Evolutionary conservation across 1,284 basidiomycete species (phyloP).

Genomic region (Sanghuangporus baumii): DNA sequence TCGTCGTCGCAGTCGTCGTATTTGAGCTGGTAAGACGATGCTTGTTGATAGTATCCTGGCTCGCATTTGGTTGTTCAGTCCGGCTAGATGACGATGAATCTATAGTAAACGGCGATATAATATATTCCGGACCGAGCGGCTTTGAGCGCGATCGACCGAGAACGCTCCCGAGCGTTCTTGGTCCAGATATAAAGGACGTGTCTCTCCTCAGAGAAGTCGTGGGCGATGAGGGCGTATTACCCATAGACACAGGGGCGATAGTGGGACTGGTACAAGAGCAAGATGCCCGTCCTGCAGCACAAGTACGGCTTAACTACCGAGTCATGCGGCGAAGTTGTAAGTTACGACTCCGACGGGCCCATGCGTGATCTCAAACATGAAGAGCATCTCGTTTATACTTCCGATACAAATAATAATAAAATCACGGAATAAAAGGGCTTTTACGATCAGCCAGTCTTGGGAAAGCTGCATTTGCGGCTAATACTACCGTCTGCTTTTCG

Average conservation of each 20-base stretch:
- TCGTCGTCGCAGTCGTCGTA: background rate
- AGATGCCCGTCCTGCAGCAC: background rate
- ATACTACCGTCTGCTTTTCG: constrained; percentile 87
- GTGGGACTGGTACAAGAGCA: background rate
- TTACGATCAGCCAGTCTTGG: constrained; percentile 61
- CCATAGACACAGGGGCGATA: background rate
- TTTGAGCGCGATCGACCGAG: background rate
- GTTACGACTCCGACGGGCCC: background rate
- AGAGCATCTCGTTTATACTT: background rate
- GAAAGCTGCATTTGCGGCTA: constrained; percentile 81
- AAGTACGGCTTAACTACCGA: background rate
- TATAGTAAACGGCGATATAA: constrained; percentile 3
- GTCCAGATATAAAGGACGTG: constrained; percentile 9
- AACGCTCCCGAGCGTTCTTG: background rate
- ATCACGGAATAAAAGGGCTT: constrained; percentile 40
- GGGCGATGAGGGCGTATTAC: constrained; percentile 13
- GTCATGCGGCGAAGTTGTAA: background rate
- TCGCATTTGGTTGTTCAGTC: background rate
- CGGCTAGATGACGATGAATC: background rate
- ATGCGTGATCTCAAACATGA: background rate
- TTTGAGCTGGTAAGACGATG: background rate
- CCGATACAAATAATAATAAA: background rate
- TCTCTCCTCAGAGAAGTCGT: constrained; percentile 10
- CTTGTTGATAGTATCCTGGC: background rate
- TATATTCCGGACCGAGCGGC: constrained; percentile 10